These are phyloP conservation scores for Sedum album DNA, from an alignment of 164 flowering plant species.

Conservation along the genomic window DNA sequence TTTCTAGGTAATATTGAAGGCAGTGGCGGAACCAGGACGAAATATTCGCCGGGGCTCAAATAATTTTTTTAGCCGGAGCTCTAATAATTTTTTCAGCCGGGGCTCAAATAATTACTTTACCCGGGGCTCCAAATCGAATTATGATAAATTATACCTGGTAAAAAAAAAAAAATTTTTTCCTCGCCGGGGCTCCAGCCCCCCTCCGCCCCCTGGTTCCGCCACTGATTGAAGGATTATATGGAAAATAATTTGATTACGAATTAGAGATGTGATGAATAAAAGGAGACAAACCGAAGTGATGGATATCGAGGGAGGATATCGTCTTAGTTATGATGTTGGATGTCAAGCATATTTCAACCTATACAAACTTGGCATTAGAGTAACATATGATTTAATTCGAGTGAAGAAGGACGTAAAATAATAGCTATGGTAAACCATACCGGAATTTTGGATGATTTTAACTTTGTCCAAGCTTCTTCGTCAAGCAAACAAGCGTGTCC, in stretches of 20 bases:
- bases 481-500: slow-evolving; percentile 87
- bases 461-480: slow-evolving; percentile 55
- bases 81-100: too few relatives aligned
- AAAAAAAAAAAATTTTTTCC: too few relatives aligned
- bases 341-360: slow-evolving; percentile 98
- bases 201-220: too few relatives aligned
- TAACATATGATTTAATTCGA: not conserved
- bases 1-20: not conserved
- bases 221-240: not conserved
- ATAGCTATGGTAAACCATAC: slow-evolving; percentile 30
- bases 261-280: not conserved
- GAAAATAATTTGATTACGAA: not conserved
- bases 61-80: too few relatives aligned
- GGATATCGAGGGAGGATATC: slow-evolving; percentile 59
- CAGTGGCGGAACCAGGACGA: too few relatives aligned
- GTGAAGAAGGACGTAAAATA: not conserved
- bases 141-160: too few relatives aligned
- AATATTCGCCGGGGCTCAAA: too few relatives aligned
- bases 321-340: slow-evolving; percentile 68
- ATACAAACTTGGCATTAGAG: not conserved
- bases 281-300: slow-evolving; percentile 87
- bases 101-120: too few relatives aligned
- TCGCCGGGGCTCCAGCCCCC: too few relatives aligned
- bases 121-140: too few relatives aligned
- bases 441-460: slow-evolving; percentile 68